These are phyloP conservation scores for Syzygium oleosum DNA, from an alignment of 345 rosid genomes.

Conservation along the genomic window DNA sequence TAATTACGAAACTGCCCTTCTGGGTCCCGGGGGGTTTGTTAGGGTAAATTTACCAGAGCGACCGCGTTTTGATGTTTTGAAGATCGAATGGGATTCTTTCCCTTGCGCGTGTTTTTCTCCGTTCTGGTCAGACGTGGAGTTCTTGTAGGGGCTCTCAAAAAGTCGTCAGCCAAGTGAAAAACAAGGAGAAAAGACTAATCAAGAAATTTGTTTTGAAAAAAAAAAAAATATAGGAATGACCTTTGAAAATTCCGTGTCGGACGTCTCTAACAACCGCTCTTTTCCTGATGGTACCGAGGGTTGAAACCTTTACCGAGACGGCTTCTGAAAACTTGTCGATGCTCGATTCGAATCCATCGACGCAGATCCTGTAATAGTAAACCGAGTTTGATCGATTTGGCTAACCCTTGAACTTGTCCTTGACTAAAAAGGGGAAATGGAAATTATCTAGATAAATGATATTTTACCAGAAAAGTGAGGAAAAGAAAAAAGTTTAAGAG, in stretches of 20 bases:
- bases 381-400: background rate
- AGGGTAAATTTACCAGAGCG: background rate
- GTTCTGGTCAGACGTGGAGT: background rate
- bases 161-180: background rate
- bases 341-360: background rate
- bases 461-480: background rate
- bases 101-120: background rate
- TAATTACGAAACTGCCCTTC: background rate
- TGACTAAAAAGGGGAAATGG: background rate
- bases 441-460: background rate
- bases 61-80: background rate
- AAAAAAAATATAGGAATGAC: no score
- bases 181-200: background rate
- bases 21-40: background rate
- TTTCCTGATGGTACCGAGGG: no score
- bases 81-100: background rate
- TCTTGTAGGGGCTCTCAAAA: background rate
- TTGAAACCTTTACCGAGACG: background rate
- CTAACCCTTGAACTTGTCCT: background rate
- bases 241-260: background rate
- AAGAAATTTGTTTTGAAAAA: background rate
- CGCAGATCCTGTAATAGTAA: no score
- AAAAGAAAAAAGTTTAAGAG: no score
- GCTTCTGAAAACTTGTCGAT: no score
- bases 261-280: background rate